These are phyloP conservation scores for Chlorophyllum brunneum DNA, from an alignment of 768 basidiomycete species.

Conservation along the genomic window DNA sequence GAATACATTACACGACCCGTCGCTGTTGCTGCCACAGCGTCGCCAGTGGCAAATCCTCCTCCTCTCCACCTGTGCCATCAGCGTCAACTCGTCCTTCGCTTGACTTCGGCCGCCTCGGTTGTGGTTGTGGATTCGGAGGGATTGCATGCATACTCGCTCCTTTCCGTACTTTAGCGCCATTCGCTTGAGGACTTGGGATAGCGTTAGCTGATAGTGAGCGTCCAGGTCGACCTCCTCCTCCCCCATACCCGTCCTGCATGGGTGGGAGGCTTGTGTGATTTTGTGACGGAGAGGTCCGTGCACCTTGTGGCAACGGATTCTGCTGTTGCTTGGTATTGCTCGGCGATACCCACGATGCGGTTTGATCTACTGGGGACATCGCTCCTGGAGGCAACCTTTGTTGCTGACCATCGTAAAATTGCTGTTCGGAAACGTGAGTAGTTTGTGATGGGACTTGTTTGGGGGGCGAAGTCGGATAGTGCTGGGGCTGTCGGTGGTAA, in stretches of 20 bases:
- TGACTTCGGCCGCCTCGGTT: conserved; percentile 29
- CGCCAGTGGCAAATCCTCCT: conserved; percentile 79
- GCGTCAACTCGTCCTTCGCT: conserved; percentile 18
- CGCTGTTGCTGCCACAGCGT: conserved; percentile 75
- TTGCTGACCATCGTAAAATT: conserved; percentile 36
- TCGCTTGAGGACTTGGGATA: conserved; percentile 29
- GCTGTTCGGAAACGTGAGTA: conserved; percentile 28
- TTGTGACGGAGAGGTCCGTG: conserved; percentile 52
- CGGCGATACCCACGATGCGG: conserved; percentile 22
- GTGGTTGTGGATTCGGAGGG: conserved; percentile 38
- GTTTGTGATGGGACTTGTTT: conserved; percentile 25
- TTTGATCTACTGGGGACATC: conserved; percentile 51
- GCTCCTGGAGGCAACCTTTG: conserved; percentile 55
- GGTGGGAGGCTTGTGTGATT: conserved; percentile 16
- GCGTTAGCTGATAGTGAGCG: conserved; percentile 74
- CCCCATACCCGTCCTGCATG: conserved; percentile 24
- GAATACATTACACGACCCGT: conserved; percentile 26
- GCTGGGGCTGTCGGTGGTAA: conserved; percentile 25
- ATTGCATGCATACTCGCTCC: conserved; percentile 63
- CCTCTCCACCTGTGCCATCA: conserved; percentile 37
- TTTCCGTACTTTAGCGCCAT: conserved; percentile 57
- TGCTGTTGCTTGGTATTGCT: conserved; percentile 20
- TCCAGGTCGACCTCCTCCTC: conserved; percentile 38
- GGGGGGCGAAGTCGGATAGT: conserved; percentile 17
- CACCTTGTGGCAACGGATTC: conserved; percentile 26